Conservation (phyloP, 2,329 filamentous ascomycete species). For the Fusarium sp. region DNA sequence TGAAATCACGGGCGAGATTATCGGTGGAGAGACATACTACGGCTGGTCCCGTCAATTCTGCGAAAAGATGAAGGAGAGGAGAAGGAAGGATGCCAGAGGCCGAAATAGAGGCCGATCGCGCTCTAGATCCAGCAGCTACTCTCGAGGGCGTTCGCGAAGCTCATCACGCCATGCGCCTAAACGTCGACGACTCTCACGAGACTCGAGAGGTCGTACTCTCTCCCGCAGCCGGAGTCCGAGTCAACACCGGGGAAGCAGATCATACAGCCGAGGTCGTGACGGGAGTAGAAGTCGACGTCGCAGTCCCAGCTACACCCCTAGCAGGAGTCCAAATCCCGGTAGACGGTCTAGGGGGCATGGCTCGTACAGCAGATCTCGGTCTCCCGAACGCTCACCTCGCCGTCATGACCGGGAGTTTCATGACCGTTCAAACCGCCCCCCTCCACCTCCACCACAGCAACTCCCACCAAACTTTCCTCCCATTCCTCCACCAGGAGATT, state of each 20-base stretch:
- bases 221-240: constrained; percentile 43
- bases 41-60: constrained; percentile 88
- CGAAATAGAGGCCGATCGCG: constrained; percentile 49
- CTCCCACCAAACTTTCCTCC: constrained; percentile 35
- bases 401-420: constrained; percentile 29
- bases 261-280: constrained; percentile 43
- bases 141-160: constrained; percentile 46
- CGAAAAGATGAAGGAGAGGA: constrained; percentile 78
- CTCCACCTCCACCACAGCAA: constrained; percentile 41
- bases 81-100: constrained; percentile 45
- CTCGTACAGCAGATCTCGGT: constrained; percentile 44
- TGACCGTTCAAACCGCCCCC: constrained; percentile 30
- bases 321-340: constrained; percentile 44
- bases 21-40: constrained; percentile 82
- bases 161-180: constrained; percentile 48
- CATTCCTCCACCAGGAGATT: constrained; percentile 37
- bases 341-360: constrained; percentile 33
- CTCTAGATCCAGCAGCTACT: constrained; percentile 47
- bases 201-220: constrained; percentile 37
- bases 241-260: constrained; percentile 48
- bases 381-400: constrained; percentile 37
- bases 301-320: constrained; percentile 48
- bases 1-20: constrained; percentile 72
- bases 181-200: constrained; percentile 43
- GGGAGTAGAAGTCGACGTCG: constrained; percentile 31